Conservation (phyloP, 352 stramenopile genomes). For the Globisporangium polare region DNA sequence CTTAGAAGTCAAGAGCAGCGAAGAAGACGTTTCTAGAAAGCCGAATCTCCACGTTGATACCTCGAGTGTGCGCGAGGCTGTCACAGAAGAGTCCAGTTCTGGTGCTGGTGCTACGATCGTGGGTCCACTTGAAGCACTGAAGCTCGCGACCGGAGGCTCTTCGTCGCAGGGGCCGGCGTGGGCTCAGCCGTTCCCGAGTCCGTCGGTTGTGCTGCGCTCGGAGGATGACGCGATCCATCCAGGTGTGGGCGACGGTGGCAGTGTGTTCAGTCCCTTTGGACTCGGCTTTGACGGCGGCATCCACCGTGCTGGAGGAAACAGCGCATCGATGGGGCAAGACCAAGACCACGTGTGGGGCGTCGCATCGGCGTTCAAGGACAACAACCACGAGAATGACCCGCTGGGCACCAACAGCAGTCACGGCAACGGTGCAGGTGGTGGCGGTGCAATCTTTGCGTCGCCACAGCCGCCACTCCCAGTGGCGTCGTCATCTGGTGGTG, state of each 20-base stretch:
- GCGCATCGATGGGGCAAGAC: slow-evolving; percentile 12
- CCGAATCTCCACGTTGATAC: slow-evolving; percentile 54
- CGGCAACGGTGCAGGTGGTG: neutral
- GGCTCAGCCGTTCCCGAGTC: slow-evolving; percentile 64
- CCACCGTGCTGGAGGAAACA: slow-evolving; percentile 24
- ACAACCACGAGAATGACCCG: slow-evolving; percentile 9
- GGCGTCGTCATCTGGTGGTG: slow-evolving; percentile 6
- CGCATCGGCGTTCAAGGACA: slow-evolving; percentile 5
- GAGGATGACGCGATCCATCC: slow-evolving; percentile 29
- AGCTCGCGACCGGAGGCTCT: slow-evolving; percentile 52
- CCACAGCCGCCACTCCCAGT: slow-evolving; percentile 6
- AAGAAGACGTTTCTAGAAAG: slow-evolving; percentile 20
- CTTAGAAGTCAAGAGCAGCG: neutral
- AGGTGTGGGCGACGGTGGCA: slow-evolving; percentile 4
- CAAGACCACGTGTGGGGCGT: slow-evolving; percentile 27
- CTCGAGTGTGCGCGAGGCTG: slow-evolving; percentile 12
- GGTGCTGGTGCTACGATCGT: slow-evolving; percentile 31
- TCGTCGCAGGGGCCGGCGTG: slow-evolving; percentile 57
- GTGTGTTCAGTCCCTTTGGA: slow-evolving; percentile 70
- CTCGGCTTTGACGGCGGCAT: slow-evolving; percentile 70
- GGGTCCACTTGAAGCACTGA: slow-evolving; percentile 64
- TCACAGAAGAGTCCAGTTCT: slow-evolving; percentile 11
- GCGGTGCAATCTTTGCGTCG: slow-evolving; percentile 9
- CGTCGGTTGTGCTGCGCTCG: slow-evolving; percentile 25
- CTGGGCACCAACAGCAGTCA: neutral